Base-by-base conservation (phyloP, 768 basidiomycete species). In the Coprinellus micaceus region DNA sequence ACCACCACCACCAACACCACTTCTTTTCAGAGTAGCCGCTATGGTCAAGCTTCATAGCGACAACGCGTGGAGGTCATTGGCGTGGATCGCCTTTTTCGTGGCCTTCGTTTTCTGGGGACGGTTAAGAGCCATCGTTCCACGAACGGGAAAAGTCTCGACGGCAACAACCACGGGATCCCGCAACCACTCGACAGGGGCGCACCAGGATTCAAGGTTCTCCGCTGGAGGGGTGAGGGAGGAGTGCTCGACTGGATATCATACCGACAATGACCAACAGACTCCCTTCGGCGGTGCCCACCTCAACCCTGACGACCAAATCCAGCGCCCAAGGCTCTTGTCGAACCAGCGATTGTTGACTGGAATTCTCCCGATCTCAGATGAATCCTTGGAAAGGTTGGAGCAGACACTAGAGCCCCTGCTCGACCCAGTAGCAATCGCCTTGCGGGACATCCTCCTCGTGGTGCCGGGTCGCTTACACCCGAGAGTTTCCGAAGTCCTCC, bases 331-430 rank as follows among this genome's bases (percentile, higher is more conserved):
- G 24, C 47, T 30, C 15, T 26, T 48, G 3, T 15, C 28, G 21
- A 48, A 48, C 47, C 49, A 50, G 25, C n/a, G 33, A 24, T 43
- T 41, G 5, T 17, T 57, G 28, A 51, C 55, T 2, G 55, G 37
- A 17, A 7, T 52, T 9, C 28, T 57, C 10, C 55, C 55, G 17
- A 39, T 57, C 4, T 26, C 55, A 15, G 22, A 28, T 12, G 55
- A 25, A 4, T 57, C 55, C 37, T 29, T 57, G 22, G n/a, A 19
- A 19, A 47, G 44, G 9, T 33, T 57, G 2, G 47, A 50, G 12
- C 37, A 51, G 36, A 57, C 44, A 10, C 49, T 57, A 12, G 37
- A 26, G 9, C 47, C 55, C 9, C 40, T 57, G 4, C 40, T 57
- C 55, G 37, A 41, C 21, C 48, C 48, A 11, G 10, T 12, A 10